A percentile compares a stretch with the other conserved stretches of the same genome.
phyloP scores from a whole-genome alignment of 1,139 yeast genomes.

The Blastobotrys aristatus region DNA sequence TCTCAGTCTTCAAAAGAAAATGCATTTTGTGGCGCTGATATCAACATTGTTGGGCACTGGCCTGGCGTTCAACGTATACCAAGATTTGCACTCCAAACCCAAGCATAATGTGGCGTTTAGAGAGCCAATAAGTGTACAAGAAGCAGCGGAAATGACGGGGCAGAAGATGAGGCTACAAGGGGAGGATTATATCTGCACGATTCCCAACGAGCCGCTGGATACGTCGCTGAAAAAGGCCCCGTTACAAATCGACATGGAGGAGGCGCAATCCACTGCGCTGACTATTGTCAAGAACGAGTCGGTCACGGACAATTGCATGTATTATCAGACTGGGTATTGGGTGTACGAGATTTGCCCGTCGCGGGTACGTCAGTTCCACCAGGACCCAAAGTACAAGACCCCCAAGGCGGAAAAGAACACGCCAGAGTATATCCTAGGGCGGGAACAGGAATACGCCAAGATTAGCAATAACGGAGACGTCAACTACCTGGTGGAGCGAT shows the following conservation, averaged over 20 bases:
- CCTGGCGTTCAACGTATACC: slow-evolving; percentile 5
- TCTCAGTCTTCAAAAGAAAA: no score
- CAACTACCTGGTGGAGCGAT: slow-evolving; percentile 38
- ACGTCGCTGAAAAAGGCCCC: neutral
- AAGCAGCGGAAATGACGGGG: neutral
- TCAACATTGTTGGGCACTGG: neutral
- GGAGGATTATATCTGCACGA: slow-evolving; percentile 7
- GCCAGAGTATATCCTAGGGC: slow-evolving; percentile 43
- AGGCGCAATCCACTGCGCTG: slow-evolving; percentile 25
- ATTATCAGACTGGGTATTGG: slow-evolving; percentile 53
- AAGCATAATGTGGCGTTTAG: neutral
- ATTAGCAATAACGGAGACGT: slow-evolving; percentile 20
- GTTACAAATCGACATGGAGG: slow-evolving; percentile 7
- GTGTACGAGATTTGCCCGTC: slow-evolving; percentile 56
- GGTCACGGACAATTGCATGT: neutral
- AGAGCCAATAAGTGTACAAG: neutral
- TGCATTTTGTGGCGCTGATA: neutral
- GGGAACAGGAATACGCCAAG: slow-evolving; percentile 19
- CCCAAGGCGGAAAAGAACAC: neutral
- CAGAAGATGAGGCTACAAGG: neutral
- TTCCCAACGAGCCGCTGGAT: neutral
- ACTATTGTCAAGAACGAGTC: slow-evolving; percentile 21
- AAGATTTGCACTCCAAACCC: slow-evolving; percentile 6
- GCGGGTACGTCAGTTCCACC: slow-evolving; percentile 55
- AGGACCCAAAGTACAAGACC: slow-evolving; percentile 13